These are phyloP conservation scores for Lipomyces orientalis DNA, from an alignment of 805 yeast genomes.

Conservation along the genomic window DNA sequence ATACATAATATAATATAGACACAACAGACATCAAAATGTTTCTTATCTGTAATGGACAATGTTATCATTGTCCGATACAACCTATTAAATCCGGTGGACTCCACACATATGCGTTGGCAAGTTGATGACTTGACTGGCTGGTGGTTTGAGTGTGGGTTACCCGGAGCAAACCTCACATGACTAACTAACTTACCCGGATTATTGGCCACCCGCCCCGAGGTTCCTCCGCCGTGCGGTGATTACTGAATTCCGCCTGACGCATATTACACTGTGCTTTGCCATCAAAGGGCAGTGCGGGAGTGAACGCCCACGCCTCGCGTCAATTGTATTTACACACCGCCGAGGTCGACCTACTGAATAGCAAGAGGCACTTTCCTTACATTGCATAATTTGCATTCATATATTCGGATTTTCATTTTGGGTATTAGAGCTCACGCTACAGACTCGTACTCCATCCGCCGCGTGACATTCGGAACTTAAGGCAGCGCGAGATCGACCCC, in stretches of 20 bases:
- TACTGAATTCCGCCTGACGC: no score
- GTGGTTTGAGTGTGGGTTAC: neutral
- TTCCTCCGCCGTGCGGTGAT: neutral
- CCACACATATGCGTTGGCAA: neutral
- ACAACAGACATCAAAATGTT: no score
- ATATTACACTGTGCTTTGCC: neutral
- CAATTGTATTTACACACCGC: neutral
- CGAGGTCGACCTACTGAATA: neutral
- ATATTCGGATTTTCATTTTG: neutral
- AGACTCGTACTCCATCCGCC: neutral
- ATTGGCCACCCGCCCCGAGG: neutral
- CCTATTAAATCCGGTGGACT: neutral
- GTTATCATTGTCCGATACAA: no score
- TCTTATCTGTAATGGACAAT: neutral
- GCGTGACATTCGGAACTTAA: neutral
- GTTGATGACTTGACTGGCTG: no score
- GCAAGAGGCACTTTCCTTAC: neutral
- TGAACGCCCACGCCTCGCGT: neutral
- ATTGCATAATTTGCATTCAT: neutral
- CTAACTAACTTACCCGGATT: neutral
- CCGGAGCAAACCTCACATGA: neutral
- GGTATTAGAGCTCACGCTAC: neutral
- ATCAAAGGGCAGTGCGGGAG: neutral
- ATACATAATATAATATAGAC: no score
- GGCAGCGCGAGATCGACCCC: neutral